Conservation (phyloP, 352 stramenopile genomes). For the Pythium pyrilobum region DNA sequence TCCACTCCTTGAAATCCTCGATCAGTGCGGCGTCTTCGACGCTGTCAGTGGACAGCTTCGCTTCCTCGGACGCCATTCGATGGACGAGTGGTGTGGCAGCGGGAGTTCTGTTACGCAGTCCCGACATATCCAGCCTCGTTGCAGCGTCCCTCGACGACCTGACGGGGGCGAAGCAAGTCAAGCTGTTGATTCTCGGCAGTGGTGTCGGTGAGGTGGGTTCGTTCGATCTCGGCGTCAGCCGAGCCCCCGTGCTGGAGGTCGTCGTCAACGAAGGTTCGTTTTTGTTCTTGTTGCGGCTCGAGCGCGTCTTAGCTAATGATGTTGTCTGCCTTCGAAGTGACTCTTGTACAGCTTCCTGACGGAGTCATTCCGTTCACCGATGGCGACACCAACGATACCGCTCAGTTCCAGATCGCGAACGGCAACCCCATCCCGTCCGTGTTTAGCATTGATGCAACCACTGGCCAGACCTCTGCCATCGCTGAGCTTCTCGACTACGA, state of each 20-base stretch:
- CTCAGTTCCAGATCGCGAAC: constrained; percentile 8
- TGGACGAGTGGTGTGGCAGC: constrained; percentile 18
- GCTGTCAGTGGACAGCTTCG: constrained; percentile 15
- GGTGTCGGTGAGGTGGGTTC: constrained; percentile 43
- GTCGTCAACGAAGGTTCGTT: constrained; percentile 32
- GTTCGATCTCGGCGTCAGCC: constrained; percentile 24
- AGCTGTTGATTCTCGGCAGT: constrained; percentile 35
- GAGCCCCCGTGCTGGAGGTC: constrained; percentile 31
- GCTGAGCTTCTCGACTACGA: constrained; percentile 22
- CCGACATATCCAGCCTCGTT: constrained; percentile 23
- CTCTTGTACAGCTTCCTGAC: background rate
- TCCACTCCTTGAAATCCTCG: constrained; percentile 24
- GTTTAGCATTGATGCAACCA: constrained; percentile 13
- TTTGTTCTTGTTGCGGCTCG: background rate
- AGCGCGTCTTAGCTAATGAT: too few species aligned
- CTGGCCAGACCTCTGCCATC: constrained; percentile 6
- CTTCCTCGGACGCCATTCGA: constrained; percentile 17
- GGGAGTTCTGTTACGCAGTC: constrained; percentile 24
- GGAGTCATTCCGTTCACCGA: constrained; percentile 9
- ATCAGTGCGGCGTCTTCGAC: background rate
- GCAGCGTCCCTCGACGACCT: constrained; percentile 5
- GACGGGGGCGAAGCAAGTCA: background rate
- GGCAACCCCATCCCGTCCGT: constrained; percentile 10
- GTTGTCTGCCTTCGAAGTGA: constrained; percentile 4
- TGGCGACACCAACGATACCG: constrained; percentile 10